Evolutionary conservation across 2,329 filamentous ascomycete species (phyloP).

Genomic region (Curvularia hawaiiensis): DNA sequence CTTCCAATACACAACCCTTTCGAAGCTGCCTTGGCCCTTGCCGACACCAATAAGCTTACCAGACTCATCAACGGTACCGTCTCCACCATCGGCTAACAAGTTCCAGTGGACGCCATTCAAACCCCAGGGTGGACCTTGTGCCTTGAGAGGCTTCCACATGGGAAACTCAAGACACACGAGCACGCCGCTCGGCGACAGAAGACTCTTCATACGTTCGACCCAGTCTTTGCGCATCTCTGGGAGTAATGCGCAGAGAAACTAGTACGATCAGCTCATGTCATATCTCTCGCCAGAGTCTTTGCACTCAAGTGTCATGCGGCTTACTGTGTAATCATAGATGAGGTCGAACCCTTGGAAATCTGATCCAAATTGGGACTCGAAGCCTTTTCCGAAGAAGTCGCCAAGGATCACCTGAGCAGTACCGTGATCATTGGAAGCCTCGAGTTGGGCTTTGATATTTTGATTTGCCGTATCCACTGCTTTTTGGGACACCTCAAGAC

Average conservation of each 20-base stretch:
- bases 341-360: constrained; percentile 56
- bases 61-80: constrained; percentile 17
- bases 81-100: constrained; percentile 18
- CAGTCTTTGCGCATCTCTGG: constrained; percentile 59
- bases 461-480: constrained; percentile 40
- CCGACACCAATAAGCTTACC: constrained; percentile 9
- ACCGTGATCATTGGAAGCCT: constrained; percentile 2
- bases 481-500: constrained; percentile 66
- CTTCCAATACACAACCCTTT: constrained; percentile 20
- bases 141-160: constrained; percentile 66
- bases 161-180: constrained; percentile 75
- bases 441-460: constrained; percentile 19
- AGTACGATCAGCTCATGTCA: background rate
- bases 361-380: constrained; percentile 50
- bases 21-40: constrained; percentile 14
- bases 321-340: constrained; percentile 64
- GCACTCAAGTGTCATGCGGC: constrained; percentile 17
- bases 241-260: constrained; percentile 66
- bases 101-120: constrained; percentile 53
- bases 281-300: background rate
- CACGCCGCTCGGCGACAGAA: constrained; percentile 57
- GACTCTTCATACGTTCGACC: constrained; percentile 59
- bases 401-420: constrained; percentile 63
- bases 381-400: constrained; percentile 68
- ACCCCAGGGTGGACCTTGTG: constrained; percentile 74